A percentile compares a stretch with the other conserved stretches of the same genome.
Evolutionary conservation across 306 rosid species (phyloP).

Genomic region (Ceratonia siliqua): DNA sequence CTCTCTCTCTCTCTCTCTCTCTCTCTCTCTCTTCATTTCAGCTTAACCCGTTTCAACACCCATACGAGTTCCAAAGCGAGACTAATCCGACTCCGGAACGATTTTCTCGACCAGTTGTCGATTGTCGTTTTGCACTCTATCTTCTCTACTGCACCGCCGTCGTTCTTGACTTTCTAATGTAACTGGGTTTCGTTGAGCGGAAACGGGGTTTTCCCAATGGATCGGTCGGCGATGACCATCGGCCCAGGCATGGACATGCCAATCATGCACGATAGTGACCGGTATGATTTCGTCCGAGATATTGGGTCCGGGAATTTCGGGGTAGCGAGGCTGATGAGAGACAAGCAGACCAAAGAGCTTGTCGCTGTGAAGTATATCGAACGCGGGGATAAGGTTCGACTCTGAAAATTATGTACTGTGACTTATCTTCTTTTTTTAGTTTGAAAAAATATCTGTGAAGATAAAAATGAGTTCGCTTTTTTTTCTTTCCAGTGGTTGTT

Average conservation of each 20-base stretch:
- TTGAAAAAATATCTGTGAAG: background rate
- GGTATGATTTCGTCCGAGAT: conserved; percentile 80
- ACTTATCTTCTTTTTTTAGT: background rate
- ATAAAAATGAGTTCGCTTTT: background rate
- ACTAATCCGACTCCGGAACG: background rate
- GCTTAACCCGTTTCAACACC: background rate
- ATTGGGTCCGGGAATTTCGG: conserved; percentile 95
- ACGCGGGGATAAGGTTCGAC: conserved; percentile 83
- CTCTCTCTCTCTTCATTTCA: background rate
- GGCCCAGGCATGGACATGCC: conserved; percentile 85
- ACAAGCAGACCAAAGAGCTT: conserved; percentile 78
- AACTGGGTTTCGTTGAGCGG: conserved; percentile 32
- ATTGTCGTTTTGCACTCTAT: background rate
- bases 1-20: background rate
- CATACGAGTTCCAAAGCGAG: background rate
- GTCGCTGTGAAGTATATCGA: conserved; percentile 92
- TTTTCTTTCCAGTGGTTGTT: background rate
- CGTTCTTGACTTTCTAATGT: conserved; percentile 38
- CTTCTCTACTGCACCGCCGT: conserved; percentile 18
- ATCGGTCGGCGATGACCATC: conserved; percentile 66
- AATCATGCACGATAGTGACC: conserved; percentile 91
- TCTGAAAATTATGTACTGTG: background rate
- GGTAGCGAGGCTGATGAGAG: conserved; percentile 87
- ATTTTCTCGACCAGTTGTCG: background rate
- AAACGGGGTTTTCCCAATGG: conserved; percentile 47